Evolutionary conservation across 202 grass and related monocot genomes (phyloP).

Genomic region (Zoysia matrella): DNA sequence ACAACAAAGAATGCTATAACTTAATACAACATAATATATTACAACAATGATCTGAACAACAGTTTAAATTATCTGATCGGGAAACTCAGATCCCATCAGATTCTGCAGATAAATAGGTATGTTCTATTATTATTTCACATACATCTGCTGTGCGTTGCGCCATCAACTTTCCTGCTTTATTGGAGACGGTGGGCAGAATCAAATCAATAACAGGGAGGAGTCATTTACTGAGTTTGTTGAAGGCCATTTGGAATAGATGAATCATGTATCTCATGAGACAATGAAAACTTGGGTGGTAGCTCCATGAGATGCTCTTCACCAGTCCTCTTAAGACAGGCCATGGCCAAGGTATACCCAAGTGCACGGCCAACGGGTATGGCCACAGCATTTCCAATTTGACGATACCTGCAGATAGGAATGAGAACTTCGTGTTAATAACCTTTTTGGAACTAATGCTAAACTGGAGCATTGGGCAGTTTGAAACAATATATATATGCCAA

Average conservation of each 20-base stretch:
- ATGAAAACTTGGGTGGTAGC: conserved; percentile 78
- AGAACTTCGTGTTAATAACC: no score
- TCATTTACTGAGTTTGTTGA: neutral
- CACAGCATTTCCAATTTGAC: conserved; percentile 92
- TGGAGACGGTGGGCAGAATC: no score
- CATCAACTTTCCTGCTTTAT: neutral
- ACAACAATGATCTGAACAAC: neutral
- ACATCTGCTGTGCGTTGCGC: neutral
- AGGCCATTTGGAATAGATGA: neutral
- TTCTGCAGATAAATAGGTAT: conserved; percentile 20
- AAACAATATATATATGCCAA: neutral
- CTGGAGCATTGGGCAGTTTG: conserved; percentile 24
- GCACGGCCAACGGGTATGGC: conserved; percentile 79
- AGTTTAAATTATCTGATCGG: neutral
- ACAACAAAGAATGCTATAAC: conserved; percentile 30
- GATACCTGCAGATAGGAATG: neutral
- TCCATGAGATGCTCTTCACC: conserved; percentile 65
- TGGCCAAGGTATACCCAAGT: conserved; percentile 74
- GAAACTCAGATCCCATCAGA: conserved; percentile 26
- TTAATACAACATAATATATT: conserved; percentile 19
- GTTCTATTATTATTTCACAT: conserved; percentile 28
- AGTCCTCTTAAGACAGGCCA: conserved; percentile 63
- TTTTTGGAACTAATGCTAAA: neutral
- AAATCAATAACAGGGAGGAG: neutral
- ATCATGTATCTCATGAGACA: conserved; percentile 33